Percentiles rank a stretch among this genome's conserved stretches.
phyloP scores from a whole-genome alignment of 225 moss, liverwort and hornwort genomes.

The Sphagnum tenellum region DNA sequence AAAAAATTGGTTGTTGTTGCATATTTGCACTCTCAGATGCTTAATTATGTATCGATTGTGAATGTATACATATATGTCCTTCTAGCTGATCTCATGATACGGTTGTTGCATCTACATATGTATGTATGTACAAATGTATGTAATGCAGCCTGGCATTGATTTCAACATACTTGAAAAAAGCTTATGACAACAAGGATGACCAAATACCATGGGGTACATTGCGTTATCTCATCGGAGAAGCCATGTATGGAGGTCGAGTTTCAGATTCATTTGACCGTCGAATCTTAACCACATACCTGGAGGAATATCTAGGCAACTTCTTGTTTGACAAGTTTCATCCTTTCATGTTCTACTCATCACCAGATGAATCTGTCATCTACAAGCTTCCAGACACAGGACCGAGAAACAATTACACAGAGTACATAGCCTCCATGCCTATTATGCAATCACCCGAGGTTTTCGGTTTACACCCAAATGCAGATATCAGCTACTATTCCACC shows the following conservation, averaged over 20 bases:
- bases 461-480: conserved; percentile 82
- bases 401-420: conserved; percentile 36
- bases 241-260: conserved; percentile 93
- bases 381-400: conserved; percentile 53
- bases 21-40: too few species aligned
- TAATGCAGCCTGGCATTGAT: conserved; percentile 71
- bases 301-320: conserved; percentile 92
- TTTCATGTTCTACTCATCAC: conserved; percentile 57
- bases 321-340: conserved; percentile 85
- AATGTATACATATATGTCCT: too few species aligned
- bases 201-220: conserved; percentile 91
- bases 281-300: conserved; percentile 73
- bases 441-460: conserved; percentile 85
- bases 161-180: conserved; percentile 84
- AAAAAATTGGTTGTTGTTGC: too few species aligned
- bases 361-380: conserved; percentile 33
- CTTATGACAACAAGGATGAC: conserved; percentile 84
- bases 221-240: conserved; percentile 85
- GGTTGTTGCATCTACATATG: too few species aligned
- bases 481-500: conserved; percentile 85
- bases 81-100: too few species aligned
- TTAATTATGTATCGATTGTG: too few species aligned
- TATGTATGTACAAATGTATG: too few species aligned
- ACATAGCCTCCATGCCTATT: conserved; percentile 70
- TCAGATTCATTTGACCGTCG: conserved; percentile 84